These are phyloP conservation scores for Populus nigra DNA, from an alignment of 345 rosid genomes.

Conservation along the genomic window DNA sequence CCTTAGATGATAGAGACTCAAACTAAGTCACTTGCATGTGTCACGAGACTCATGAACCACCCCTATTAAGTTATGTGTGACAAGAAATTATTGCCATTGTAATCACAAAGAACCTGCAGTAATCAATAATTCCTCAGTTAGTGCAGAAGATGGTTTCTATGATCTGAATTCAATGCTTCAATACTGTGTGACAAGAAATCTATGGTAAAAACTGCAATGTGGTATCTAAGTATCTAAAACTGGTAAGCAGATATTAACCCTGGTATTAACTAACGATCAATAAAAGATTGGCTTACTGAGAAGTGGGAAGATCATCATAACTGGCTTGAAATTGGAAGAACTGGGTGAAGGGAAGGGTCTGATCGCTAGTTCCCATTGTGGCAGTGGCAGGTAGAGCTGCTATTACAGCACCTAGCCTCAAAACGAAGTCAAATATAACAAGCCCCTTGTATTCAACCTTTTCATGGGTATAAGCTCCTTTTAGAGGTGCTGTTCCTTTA, in stretches of 20 bases:
- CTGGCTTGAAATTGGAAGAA: slow-evolving; percentile 84
- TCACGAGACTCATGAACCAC: too few relatives aligned
- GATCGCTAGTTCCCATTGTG: slow-evolving; percentile 60
- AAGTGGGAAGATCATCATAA: slow-evolving; percentile 70
- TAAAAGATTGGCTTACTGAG: slow-evolving; percentile 39
- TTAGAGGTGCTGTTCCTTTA: slow-evolving; percentile 23
- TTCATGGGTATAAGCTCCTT: not conserved
- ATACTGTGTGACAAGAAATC: not conserved
- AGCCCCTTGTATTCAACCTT: slow-evolving; percentile 48
- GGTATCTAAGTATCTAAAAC: not conserved
- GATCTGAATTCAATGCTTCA: not conserved
- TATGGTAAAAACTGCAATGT: not conserved
- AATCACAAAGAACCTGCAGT: slow-evolving; percentile 69
- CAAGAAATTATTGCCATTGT: slow-evolving; percentile 52
- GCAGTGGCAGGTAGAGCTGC: slow-evolving; percentile 52
- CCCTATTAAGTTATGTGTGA: too few relatives aligned
- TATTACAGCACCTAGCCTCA: slow-evolving; percentile 57
- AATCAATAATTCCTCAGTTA: not conserved
- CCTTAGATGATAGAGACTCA: too few relatives aligned
- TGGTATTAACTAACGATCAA: not conserved
- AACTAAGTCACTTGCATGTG: too few relatives aligned
- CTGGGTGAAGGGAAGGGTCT: slow-evolving; percentile 85
- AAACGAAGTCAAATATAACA: slow-evolving; percentile 65
- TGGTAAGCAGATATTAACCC: not conserved
- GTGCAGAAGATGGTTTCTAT: not conserved